Conservation (phyloP, 1,284 basidiomycete species). For the Leccinum solheimii region DNA sequence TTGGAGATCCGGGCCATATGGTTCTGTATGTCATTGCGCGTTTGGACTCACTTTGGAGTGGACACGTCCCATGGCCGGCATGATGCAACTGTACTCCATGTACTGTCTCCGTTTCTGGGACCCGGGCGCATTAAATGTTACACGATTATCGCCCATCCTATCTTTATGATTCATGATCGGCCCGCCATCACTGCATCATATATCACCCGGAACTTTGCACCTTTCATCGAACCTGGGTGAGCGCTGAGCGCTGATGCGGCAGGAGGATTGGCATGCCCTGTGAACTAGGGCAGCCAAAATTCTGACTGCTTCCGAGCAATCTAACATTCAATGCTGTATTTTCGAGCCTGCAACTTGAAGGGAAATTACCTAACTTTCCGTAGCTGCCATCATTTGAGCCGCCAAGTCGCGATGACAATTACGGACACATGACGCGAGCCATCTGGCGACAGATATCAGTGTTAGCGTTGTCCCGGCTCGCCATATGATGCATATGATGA, state of each 20-base stretch:
- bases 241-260: neutral
- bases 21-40: neutral
- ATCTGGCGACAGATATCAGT: neutral
- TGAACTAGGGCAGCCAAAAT: neutral
- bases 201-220: neutral
- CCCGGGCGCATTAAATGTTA: neutral
- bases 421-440: too few relatives aligned
- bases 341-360: neutral
- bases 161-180: neutral
- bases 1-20: neutral
- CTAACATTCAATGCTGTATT: neutral
- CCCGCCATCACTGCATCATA: neutral
- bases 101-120: neutral
- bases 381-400: too few relatives aligned
- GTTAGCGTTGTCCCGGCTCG: neutral
- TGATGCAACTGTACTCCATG: neutral
- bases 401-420: too few relatives aligned
- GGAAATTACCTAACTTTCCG: neutral
- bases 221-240: neutral
- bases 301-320: neutral
- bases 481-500: neutral
- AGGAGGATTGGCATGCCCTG: neutral
- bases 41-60: neutral
- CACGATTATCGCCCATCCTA: neutral
- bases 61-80: neutral